Base-by-base conservation (phyloP, 2,329 filamentous ascomycete species). In the Fusarium brachygibbosum region DNA sequence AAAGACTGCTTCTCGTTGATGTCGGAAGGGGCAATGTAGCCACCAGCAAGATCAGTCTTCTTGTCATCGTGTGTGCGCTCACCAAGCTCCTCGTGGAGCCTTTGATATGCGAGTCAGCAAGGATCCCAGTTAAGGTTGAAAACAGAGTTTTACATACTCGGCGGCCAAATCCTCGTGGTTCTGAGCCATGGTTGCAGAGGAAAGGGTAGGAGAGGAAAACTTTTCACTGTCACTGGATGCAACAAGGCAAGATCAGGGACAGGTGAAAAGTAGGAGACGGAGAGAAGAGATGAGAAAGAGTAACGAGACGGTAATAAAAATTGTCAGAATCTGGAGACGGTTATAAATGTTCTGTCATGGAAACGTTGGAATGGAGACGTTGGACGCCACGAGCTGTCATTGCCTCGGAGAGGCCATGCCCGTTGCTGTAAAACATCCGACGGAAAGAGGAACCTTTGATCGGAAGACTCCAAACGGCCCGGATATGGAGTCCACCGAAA, bases 91-190 rank as follows among this genome's bases (percentile, higher is more conserved):
- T 73, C 72, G 64, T 73, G 71, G 67, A 77, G 76, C 63, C 77
- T 78, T 23, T 14, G 21, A 23, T 44, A 42, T n/a, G 28, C 17
- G 19, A 34, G 45, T 71, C 37, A 67, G 63, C 65, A 58, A 58
- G 41, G 49, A 17, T 45, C 35, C 35, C 9, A 32, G 48, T 58
- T 48, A 49, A 60, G 46, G 41, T 66, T 66, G 54, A 61, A 51
- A 64, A 46, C 31, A 40, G 54, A 53, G 46, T 58, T 58, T 41
- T 29, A 74, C 77, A 58, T 77, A 79, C 77, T 79, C 75, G 53
- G 74, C 75, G 44, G 75, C 75, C 54, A 63, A 68, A 60, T 78
- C 76, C 68, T 79, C 76, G 72, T 78, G 77, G 52, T 76, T 77
- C 53, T 75, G 74, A 52, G 77, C 75, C 77, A 79, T 78, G 56